Base-by-base conservation (phyloP, 176 grass and related monocot species). In the Luzula sylvatica region DNA sequence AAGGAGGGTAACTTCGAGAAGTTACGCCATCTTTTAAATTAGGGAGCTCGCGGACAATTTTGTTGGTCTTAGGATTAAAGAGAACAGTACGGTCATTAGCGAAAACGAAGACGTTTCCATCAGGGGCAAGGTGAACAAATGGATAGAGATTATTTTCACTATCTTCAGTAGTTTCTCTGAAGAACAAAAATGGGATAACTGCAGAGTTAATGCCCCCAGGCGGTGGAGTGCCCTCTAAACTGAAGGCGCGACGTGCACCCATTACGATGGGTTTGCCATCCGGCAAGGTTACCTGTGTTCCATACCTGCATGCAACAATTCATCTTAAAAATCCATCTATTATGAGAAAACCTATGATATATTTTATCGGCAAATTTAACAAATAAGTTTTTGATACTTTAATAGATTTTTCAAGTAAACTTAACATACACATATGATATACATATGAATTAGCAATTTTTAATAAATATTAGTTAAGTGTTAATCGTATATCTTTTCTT, bases 111-210 rank as follows among this genome's bases (percentile, higher is more conserved):
- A 94, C 23, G 11, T 55, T 87, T 14, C 83, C 88, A 6, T 94
- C 79, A 38, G 83, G 70, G 18, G 72, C 71, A 55, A 94, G 83
- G 88, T 83, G 72, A 9, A 94, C 72, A 41, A 94, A 94, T 2
- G 88, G 88, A 72, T 87, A 94, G 23, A 94, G 72, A 69, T 94
- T 87, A 72, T 94, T 94, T 72, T 87, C 88, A 13, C 75, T 63
- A 53, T 77, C 71, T 28, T 94, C 83, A 25, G 72, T 83, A n/a
- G 83, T 94, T 12, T 83, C 76, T 20, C 46, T 52, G 0, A 94
- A 76, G 12, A 94, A 20, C 43, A 38, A 52, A 17, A 94, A 45
- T 1, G 44, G 16, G 8, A 2, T n/a, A 32, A 51, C 69, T 0
- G 20, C 47, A 9, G 45, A 0, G 39, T 94, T 94, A n/a, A n/a